Conservation (phyloP, 345 rosid species). For the Eucalyptus camaldulensis region DNA sequence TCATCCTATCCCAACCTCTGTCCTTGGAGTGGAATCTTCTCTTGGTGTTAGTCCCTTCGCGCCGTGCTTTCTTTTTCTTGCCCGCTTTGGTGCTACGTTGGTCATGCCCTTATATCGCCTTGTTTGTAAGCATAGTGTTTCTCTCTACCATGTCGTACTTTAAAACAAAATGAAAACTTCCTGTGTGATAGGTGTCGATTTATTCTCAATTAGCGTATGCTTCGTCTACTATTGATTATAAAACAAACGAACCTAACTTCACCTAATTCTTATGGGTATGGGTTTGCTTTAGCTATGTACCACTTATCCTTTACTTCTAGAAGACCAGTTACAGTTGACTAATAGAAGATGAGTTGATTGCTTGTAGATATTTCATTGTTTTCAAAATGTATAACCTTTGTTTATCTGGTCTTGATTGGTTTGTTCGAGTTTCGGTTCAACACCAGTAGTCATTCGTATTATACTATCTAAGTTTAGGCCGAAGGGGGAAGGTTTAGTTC, state of each 20-base stretch:
- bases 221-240: not conserved
- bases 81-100: not conserved
- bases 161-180: not conserved
- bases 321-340: not conserved
- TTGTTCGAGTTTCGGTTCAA: not conserved
- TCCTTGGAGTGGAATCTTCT: not conserved
- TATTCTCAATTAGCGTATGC: not conserved
- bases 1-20: not conserved
- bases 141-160: not conserved
- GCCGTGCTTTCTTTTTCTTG: not conserved
- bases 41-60: not conserved
- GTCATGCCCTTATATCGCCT: not conserved
- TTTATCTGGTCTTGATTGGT: not conserved
- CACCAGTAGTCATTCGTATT: not conserved
- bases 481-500: not conserved
- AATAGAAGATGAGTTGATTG: not conserved
- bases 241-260: not conserved
- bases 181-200: not conserved
- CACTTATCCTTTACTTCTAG: not conserved
- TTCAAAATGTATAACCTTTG: not conserved
- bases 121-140: not conserved
- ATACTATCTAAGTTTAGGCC: not conserved
- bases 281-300: not conserved
- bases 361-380: not conserved
- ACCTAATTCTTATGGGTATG: not conserved